phyloP scores from a whole-genome alignment of 2,329 filamentous ascomycete species.

The Fonsecaea pugnacius region DNA sequence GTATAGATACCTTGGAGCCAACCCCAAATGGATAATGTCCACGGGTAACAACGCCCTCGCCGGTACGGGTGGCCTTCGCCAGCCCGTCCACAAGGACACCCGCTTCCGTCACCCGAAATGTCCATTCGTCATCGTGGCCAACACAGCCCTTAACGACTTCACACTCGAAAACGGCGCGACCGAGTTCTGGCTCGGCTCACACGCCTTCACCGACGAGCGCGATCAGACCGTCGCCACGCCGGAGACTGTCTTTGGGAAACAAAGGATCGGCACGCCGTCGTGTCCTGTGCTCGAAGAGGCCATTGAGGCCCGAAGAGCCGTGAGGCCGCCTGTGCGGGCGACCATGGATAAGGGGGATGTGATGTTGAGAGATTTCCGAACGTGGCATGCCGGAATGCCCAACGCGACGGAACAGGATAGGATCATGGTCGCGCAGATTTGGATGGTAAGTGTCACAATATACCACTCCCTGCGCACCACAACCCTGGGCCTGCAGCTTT shows the following conservation, averaged over 20 bases:
- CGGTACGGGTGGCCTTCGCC: slow-evolving; percentile 44
- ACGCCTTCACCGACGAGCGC: slow-evolving; percentile 40
- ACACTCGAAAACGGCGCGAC: slow-evolving; percentile 44
- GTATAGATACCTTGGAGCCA: slow-evolving; percentile 47
- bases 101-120: slow-evolving; percentile 44
- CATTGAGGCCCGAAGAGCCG: slow-evolving; percentile 34
- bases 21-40: slow-evolving; percentile 49
- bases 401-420: slow-evolving; percentile 38
- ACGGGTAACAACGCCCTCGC: slow-evolving; percentile 49
- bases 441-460: slow-evolving; percentile 10
- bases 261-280: slow-evolving; percentile 29
- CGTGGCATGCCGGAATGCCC: slow-evolving; percentile 45
- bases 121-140: slow-evolving; percentile 49
- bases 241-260: slow-evolving; percentile 16
- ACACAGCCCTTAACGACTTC: slow-evolving; percentile 47
- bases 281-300: slow-evolving; percentile 29
- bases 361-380: slow-evolving; percentile 41
- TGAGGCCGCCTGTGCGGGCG: slow-evolving; percentile 38
- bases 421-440: slow-evolving; percentile 39
- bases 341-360: slow-evolving; percentile 37
- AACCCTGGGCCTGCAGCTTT: neutral
- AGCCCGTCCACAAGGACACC: slow-evolving; percentile 48
- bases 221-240: slow-evolving; percentile 42
- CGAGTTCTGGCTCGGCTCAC: slow-evolving; percentile 51
- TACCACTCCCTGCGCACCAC: neutral